Evolutionary conservation across 2,329 filamentous ascomycete genomes (phyloP), one percentile per base, ranked within the genome.

Genomic region (Penicillium sp.): DNA sequence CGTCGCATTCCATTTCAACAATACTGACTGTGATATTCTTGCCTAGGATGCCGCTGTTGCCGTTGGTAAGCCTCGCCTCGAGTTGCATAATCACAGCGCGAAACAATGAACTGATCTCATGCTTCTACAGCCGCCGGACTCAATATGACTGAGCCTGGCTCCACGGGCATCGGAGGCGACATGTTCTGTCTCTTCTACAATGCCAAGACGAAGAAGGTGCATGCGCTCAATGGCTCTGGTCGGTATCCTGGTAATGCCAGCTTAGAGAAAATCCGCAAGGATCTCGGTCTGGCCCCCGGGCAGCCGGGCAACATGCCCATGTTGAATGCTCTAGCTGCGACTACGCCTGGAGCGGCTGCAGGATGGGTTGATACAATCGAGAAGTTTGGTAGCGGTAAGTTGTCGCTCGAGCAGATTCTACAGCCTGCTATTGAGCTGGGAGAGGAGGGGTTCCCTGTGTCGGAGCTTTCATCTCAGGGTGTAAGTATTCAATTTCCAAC

Each of bases 121-220:
- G 50, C 31, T 40, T 21, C 27, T 21, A 52, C 45, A 91, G 93
- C 94, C 45, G 94, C 94, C 33, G 92, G 87, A 6, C 81, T 99
- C 56, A 97, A 97, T 76, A 85, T 97, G 71, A 96, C 93, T 0
- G 94, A 99, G 72, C 94, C 94, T 8, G 87, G 87, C 58, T 94
- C 90, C 6, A 97, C 94, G 0, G 94, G 94, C 41, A 97, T 99
- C 59, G 94, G 94, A 57, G 94, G 94, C 62, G 94, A 99, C 77
- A 92, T 96, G 87, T 99, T 97, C 78, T 93, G 93, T 74, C 85
- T 97, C 37, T 97, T 86, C 81, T 97, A 93, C 79, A 85, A 95
- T 71, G 91, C 91, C 42, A 84, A 88, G 66, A 90, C 88, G 0
- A 89, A 89, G 71, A 89, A 89, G 62, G 88, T 97, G 9, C 88